Evolutionary conservation across 169 alveolate genomes (phyloP), one percentile per base, ranked within the genome.

Genomic region (Plasmodium sp.): DNA sequence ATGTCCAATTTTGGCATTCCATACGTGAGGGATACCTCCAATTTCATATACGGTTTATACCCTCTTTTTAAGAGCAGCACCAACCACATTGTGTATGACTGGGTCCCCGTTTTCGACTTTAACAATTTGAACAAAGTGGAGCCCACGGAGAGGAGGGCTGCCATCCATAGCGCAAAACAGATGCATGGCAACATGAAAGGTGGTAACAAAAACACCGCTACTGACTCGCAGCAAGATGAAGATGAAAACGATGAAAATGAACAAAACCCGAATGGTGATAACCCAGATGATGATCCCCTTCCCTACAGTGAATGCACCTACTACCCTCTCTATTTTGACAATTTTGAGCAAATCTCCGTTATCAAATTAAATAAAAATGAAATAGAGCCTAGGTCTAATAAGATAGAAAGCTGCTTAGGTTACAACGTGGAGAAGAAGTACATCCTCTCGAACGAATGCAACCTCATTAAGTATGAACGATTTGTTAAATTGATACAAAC

Each of bases 351-450:
- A 54, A 92, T 92, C 72, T 92, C 95, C 43, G 95, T 92, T 67
- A 92, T 92, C 39, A 92, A 82, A 92, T 79, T 92, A 71, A 43
- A 81, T 34, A 81, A 71, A 92, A 83, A 92, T 81, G 95, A 92
- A 92, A 27, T 54, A 18, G 95, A 92, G 73, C 95, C 95, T 0
- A 71, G 85, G n/a, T 92, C 95, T 14, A 92, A 92, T 36, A 92
- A 81, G 77, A 92, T 92, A 45, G 95, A 92, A 92, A 92, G 95
- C 77, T 92, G 95, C 74, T 48, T 92, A 43, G 95, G 95, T 34
- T 92, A 92, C 84, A 92, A 92, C 77, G 95, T 92, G 41, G 95
- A 92, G 56, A 92, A 92, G 77, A 92, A 92, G 56, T 92, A 92
- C 74, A 72, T 92, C 36, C 72, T 81, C 16, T 71, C 83, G 83